Evolutionary conservation across 2,329 filamentous ascomycete genomes (phyloP).

Genomic region (Xylaria hypoxylon): DNA sequence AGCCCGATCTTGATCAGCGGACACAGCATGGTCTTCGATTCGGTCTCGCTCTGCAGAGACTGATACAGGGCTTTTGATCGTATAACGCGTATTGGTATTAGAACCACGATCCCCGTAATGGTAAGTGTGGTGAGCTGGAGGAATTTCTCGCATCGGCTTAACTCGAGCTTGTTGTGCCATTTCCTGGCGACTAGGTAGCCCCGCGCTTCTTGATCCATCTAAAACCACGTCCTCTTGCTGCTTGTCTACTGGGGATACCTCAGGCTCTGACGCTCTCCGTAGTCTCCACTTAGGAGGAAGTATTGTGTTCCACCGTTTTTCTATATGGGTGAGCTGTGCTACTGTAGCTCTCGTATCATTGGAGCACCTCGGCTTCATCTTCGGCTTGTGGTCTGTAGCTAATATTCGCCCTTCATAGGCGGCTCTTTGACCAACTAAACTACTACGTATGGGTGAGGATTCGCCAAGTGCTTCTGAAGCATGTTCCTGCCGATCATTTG

Average conservation of each 20-base stretch:
- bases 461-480: slow-evolving; percentile 1
- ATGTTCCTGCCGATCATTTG: slow-evolving; percentile 1
- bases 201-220: neutral
- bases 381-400: neutral
- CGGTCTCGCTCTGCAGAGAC: neutral
- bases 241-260: neutral
- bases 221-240: neutral
- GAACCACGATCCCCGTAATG: neutral
- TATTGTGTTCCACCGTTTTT: slow-evolving; percentile 39
- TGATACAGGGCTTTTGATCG: neutral
- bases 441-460: slow-evolving; percentile 8
- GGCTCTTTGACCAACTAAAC: neutral
- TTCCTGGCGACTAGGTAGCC: neutral
- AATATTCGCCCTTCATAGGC: neutral
- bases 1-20: slow-evolving; percentile 30
- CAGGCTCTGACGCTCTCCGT: slow-evolving; percentile 1
- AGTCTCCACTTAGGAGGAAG: slow-evolving; percentile 38
- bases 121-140: neutral
- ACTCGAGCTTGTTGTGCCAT: slow-evolving; percentile 15
- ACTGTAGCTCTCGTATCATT: neutral
- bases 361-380: neutral
- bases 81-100: neutral
- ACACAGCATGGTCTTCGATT: neutral
- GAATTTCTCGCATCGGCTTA: neutral
- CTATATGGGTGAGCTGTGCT: slow-evolving; percentile 7